Base-by-base conservation (phyloP, 495 filamentous ascomycete genomes). In the Bathelium albidoporum region DNA sequence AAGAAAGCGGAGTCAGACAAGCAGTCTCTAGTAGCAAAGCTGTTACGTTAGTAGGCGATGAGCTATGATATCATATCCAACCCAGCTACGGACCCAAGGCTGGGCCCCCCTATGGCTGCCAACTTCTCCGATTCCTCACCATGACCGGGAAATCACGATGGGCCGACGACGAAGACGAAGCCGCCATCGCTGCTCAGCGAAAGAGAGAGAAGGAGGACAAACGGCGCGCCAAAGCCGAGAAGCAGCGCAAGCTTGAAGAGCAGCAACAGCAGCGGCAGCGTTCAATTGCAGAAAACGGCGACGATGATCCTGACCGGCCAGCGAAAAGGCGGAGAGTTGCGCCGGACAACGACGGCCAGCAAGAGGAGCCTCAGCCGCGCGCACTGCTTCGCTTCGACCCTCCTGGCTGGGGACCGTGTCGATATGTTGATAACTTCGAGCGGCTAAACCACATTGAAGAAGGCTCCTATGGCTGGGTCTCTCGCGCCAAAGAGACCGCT, bases 361-460 rank as follows among this genome's bases (percentile, higher is more conserved):
- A 61, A 28, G 62, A 66, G 20, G 65, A 65, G 22, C 59, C 59
- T 70, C 16, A 11, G 32, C 62, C 67, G 39, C 58, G 68, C 5
- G 81, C 80, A 59, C 80, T 95, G 16, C 75, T 96, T 26, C 83
- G 88, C 20, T 94, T 93, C 73, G 81, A 86, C 28, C 76, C 80
- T 53, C 80, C 80, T 24, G 77, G 79, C 73, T 95, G 92, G 82
- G 82, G 83, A 39, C 84, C 83, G 45, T 89, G 88, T 70, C 81
- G 90, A 66, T 87, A 89, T 77, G 87, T 96, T 58, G 87, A 93
- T 73, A 87, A 91, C 72, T 97, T 91, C 74, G 89, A 96, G 73
- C 86, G 86, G 64, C 77, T 98, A 65, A 98, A 98, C 70, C 88
- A 94, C 74, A 98, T 98, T 70, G 94, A 97, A 73, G 94, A 98